phyloP scores from a whole-genome alignment of 1,139 yeast genomes.

The Suzukiozyma palmioleophila region DNA sequence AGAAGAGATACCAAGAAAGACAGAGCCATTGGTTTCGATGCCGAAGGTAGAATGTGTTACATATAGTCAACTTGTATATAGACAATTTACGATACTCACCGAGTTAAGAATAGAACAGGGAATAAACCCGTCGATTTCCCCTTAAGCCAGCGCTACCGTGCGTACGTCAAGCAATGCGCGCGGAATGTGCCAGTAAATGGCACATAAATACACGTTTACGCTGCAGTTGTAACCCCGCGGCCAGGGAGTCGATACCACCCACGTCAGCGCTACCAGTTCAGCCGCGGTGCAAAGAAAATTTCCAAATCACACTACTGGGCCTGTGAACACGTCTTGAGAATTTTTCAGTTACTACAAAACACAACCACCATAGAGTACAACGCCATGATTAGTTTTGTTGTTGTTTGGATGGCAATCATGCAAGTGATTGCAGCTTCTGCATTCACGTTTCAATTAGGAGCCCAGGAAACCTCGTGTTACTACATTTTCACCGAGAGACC shows the following conservation, averaged over 20 bases:
- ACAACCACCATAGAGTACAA: background rate
- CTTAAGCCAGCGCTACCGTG: too few species aligned
- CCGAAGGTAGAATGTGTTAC: constrained; percentile 59
- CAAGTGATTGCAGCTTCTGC: constrained; percentile 49
- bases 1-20: constrained; percentile 86
- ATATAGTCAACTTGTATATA: constrained; percentile 10
- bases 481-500: constrained; percentile 68
- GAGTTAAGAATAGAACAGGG: background rate
- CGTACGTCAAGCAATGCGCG: too few species aligned
- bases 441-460: constrained; percentile 72
- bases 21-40: constrained; percentile 72
- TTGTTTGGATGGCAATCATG: constrained; percentile 20
- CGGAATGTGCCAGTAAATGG: too few species aligned
- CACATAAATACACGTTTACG: too few species aligned
- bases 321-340: constrained; percentile 2
- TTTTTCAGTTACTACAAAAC: background rate
- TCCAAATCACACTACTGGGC: too few species aligned
- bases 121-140: too few species aligned
- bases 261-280: background rate
- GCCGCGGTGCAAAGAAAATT: background rate
- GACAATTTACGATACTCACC: background rate
- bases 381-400: constrained; percentile 8
- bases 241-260: too few species aligned
- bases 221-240: too few species aligned
- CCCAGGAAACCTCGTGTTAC: constrained; percentile 74